Base-by-base conservation (phyloP, 2,329 filamentous ascomycete genomes). In the Pseudogymnoascus sp. region DNA sequence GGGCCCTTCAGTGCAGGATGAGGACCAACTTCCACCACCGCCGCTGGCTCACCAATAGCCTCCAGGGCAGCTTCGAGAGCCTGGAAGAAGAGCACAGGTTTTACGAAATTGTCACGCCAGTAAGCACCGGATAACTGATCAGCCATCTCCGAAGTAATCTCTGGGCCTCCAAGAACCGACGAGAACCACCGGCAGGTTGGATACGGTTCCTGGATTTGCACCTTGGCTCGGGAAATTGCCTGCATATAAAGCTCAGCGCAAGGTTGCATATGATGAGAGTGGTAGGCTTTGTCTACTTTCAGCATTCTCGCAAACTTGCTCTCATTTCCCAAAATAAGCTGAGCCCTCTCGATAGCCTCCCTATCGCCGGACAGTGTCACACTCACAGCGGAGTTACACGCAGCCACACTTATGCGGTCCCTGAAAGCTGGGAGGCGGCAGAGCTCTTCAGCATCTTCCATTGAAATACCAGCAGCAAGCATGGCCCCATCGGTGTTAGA, bases 391-490 rank as follows among this genome's bases (percentile, higher is more conserved):
- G 63, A 66, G 60, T 73, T 74, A 31, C 69, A 67, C 23, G 72
- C 74, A 10, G 74, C 75, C 14, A 76, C 68, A 31, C 67, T 70
- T 65, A 66, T 64, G 11, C 64, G 38, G 23, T 62, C 65, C 3
- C 21, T 6, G 16, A 33, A 26, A 11, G 7, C 11, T 7, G 33
- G 23, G 16, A 45, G 64, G 3, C 65, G 61, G 59, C 52, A 16
- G 1, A 59, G 12, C 8, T 5, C 71, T 65, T 67, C 67, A 23
- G 41, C 41, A 19, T 45, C 41, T 58, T 31, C 66, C 68, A 19
- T 70, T 67, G 19, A 61, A 19, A 16, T 38, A 41, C 68, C 82
- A 1, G 83, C 80, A 0, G 82, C 82, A 68, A 83, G 75, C 83
- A 85, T 85, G 10, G 76, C 72, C 0, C 82, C 82, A 7, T 71